phyloP scores from a whole-genome alignment of 257 asterid genomes.

The Lycium barbarum region DNA sequence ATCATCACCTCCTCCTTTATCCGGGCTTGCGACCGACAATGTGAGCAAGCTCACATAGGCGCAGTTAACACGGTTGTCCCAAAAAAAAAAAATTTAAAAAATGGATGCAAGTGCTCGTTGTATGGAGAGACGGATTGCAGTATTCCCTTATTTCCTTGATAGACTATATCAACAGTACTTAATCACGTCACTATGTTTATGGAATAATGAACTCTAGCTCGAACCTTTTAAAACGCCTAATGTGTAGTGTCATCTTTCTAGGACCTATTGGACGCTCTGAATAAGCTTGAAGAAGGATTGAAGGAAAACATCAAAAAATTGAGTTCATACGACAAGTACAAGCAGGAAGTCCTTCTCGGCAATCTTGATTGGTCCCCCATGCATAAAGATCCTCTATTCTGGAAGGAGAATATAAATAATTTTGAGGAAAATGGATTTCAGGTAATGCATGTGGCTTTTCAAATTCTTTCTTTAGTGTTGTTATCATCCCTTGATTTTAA shows the following conservation, averaged over 20 bases:
- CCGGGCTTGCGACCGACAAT: too few species aligned
- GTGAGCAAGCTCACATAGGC: too few species aligned
- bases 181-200: background rate
- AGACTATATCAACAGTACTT: background rate
- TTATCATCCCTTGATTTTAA: too few species aligned
- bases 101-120: background rate
- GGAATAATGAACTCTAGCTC: background rate
- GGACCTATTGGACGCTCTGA: constrained; percentile 87
- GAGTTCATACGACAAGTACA: constrained; percentile 84
- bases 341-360: constrained; percentile 92
- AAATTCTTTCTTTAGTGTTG: background rate
- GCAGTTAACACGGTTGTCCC: too few species aligned
- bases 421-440: constrained; percentile 91
- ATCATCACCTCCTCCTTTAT: too few species aligned
- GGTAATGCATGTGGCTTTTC: constrained; percentile 44
- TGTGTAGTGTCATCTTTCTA: constrained; percentile 29
- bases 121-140: background rate
- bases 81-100: too few species aligned
- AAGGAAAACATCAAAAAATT: constrained; percentile 72
- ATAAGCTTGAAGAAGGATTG: constrained; percentile 78
- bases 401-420: constrained; percentile 71
- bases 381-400: constrained; percentile 89
- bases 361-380: constrained; percentile 93
- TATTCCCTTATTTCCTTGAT: background rate
- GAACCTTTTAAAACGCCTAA: background rate